Conservation (phyloP, 1,139 yeast genomes). For the Williopsis jadinii region DNA sequence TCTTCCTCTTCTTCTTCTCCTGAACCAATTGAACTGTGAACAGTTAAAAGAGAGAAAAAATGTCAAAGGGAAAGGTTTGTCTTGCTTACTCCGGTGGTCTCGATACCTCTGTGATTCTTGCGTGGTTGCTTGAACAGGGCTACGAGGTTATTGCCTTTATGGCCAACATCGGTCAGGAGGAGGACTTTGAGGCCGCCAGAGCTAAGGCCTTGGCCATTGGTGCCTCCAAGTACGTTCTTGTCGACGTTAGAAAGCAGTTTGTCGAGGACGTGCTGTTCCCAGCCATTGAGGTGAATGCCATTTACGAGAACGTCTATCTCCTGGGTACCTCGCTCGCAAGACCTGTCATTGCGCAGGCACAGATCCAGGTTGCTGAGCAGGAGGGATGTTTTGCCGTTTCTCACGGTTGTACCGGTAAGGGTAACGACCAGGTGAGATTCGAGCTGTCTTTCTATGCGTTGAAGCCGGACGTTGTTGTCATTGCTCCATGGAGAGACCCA, state of each 20-base stretch:
- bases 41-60: constrained; percentile 21
- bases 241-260: constrained; percentile 91
- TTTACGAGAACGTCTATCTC: constrained; percentile 92
- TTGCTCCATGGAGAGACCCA: constrained; percentile 99
- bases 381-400: constrained; percentile 98
- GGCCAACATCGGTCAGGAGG: constrained; percentile 98
- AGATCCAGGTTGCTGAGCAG: constrained; percentile 91
- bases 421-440: constrained; percentile 98
- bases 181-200: constrained; percentile 96
- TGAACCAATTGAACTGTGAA: no score
- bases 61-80: constrained; percentile 98
- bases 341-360: constrained; percentile 98
- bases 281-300: constrained; percentile 94
- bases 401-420: constrained; percentile 99
- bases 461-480: constrained; percentile 93
- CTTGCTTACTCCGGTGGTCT: constrained; percentile 99
- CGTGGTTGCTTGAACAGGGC: constrained; percentile 97
- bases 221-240: constrained; percentile 91
- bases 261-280: constrained; percentile 90
- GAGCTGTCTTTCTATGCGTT: constrained; percentile 95
- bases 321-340: constrained; percentile 97
- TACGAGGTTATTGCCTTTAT: constrained; percentile 96
- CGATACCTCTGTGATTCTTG: constrained; percentile 94
- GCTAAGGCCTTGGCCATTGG: constrained; percentile 95
- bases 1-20: background rate